phyloP scores from a whole-genome alignment of 495 filamentous ascomycete species.

The Oidiodendron maius region DNA sequence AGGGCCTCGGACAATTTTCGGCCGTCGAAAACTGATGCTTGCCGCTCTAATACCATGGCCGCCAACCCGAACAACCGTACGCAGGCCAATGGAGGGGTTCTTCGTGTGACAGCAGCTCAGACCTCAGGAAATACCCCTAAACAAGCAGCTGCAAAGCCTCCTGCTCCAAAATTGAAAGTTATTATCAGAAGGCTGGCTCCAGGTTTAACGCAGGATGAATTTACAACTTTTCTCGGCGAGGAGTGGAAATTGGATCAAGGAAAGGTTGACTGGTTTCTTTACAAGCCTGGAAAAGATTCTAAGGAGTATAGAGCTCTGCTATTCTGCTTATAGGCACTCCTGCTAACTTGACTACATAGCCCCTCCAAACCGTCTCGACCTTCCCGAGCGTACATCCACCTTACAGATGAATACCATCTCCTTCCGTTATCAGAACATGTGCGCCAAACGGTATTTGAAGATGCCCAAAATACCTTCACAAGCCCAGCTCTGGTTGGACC shows the following conservation, averaged over 20 bases:
- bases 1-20: too few relatives aligned
- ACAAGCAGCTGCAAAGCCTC: slow-evolving; percentile 44
- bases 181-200: slow-evolving; percentile 83
- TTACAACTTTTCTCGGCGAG: slow-evolving; percentile 65
- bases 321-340: slow-evolving; percentile 5
- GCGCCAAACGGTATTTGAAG: slow-evolving; percentile 58
- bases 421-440: slow-evolving; percentile 58
- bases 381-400: slow-evolving; percentile 71
- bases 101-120: slow-evolving; percentile 50
- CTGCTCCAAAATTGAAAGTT: slow-evolving; percentile 69
- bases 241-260: slow-evolving; percentile 75
- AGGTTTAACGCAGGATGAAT: slow-evolving; percentile 74
- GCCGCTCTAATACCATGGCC: too few relatives aligned
- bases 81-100: slow-evolving; percentile 52
- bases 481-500: slow-evolving; percentile 65
- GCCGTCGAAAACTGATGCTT: too few relatives aligned
- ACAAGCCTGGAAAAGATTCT: slow-evolving; percentile 76
- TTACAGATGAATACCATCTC: slow-evolving; percentile 56
- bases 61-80: slow-evolving; percentile 25
- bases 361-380: slow-evolving; percentile 72
- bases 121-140: slow-evolving; percentile 47
- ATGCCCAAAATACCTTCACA: slow-evolving; percentile 63
- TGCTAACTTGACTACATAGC: slow-evolving; percentile 33
- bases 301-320: slow-evolving; percentile 61
- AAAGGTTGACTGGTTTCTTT: slow-evolving; percentile 78